phyloP scores from a whole-genome alignment of 1,284 basidiomycete species.

The Coniferiporia sulphurascens region DNA sequence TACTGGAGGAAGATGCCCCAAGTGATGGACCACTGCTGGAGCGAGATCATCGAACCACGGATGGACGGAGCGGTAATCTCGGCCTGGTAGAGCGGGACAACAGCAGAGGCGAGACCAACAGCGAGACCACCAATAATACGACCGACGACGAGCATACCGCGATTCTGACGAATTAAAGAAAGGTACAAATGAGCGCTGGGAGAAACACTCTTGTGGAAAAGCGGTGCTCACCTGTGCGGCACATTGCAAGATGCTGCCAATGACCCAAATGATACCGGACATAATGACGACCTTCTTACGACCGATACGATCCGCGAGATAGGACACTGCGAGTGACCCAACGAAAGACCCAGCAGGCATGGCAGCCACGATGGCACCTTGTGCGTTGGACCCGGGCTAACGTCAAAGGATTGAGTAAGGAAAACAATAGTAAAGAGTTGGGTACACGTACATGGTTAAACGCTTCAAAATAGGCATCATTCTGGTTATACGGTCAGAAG shows the following conservation, averaged over 20 bases:
- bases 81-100: slow-evolving; percentile 70
- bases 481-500: slow-evolving; percentile 32
- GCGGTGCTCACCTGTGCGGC: slow-evolving; percentile 41
- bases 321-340: slow-evolving; percentile 56
- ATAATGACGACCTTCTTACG: slow-evolving; percentile 62
- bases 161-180: slow-evolving; percentile 37
- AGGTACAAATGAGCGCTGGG: background rate
- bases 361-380: slow-evolving; percentile 73
- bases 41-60: slow-evolving; percentile 69
- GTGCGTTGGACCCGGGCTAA: slow-evolving; percentile 49
- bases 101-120: slow-evolving; percentile 52
- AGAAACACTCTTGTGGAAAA: too few species aligned
- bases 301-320: slow-evolving; percentile 61
- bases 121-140: slow-evolving; percentile 60
- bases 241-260: slow-evolving; percentile 66
- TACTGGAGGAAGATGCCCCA: slow-evolving; percentile 74
- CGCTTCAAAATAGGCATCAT: slow-evolving; percentile 46
- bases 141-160: slow-evolving; percentile 63
- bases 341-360: slow-evolving; percentile 68
- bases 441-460: slow-evolving; percentile 41
- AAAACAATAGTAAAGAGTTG: background rate
- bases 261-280: slow-evolving; percentile 64
- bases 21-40: slow-evolving; percentile 77
- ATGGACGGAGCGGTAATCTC: slow-evolving; percentile 66
- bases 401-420: background rate